phyloP scores from a whole-genome alignment of 768 basidiomycete genomes.

The Mycena belliarum region DNA sequence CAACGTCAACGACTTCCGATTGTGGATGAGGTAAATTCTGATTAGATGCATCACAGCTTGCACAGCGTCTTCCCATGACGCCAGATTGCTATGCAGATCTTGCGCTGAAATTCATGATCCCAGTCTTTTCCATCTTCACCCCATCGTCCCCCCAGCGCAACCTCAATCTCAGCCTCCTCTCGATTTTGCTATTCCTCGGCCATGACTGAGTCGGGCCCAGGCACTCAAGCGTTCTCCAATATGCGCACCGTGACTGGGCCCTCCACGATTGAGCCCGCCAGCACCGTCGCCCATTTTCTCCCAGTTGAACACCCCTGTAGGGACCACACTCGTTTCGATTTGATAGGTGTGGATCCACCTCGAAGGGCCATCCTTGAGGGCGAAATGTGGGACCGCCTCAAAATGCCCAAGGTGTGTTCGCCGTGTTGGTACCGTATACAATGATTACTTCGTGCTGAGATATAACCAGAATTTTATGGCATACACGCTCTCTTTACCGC shows the following conservation, averaged over 20 bases:
- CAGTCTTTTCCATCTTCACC: background rate
- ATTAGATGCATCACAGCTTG: background rate
- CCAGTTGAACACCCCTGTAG: too few species aligned
- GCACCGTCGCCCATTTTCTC: background rate
- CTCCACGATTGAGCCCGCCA: background rate
- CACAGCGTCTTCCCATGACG: background rate
- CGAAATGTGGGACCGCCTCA: background rate
- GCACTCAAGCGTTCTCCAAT: background rate
- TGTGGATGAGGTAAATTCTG: background rate
- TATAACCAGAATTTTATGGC: background rate
- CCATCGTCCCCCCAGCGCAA: background rate
- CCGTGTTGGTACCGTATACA: background rate
- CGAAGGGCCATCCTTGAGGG: background rate
- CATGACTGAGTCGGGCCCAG: background rate
- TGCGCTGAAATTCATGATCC: background rate
- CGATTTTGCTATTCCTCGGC: background rate
- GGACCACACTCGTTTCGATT: too few species aligned
- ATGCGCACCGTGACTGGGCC: background rate
- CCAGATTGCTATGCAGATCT: background rate
- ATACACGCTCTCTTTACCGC: conserved; percentile 3
- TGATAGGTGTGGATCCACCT: background rate
- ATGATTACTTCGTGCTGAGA: background rate
- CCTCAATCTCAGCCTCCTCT: background rate
- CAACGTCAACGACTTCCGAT: too few species aligned
- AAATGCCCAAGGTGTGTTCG: background rate